phyloP scores from a whole-genome alignment of 2,329 filamentous ascomycete genomes.

The Epichloe aotearoae region DNA sequence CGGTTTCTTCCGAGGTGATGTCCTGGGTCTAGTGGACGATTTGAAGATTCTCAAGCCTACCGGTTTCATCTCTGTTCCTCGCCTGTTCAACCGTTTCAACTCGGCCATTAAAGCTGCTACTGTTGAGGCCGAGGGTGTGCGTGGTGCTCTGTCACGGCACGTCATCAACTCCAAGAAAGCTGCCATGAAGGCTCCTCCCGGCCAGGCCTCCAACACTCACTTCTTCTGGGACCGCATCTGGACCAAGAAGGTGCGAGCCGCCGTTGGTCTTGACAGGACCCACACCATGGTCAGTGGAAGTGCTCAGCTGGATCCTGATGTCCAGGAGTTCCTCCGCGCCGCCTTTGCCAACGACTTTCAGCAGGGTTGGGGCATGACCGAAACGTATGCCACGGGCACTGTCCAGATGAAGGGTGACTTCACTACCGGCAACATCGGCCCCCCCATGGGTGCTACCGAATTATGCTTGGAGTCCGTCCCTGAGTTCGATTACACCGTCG shows the following conservation, averaged over 20 bases:
- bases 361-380: conserved; percentile 90
- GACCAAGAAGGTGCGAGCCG: conserved; percentile 75
- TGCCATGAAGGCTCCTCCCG: conserved; percentile 56
- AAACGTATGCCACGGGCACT: conserved; percentile 70
- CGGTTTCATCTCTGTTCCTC: conserved; percentile 75
- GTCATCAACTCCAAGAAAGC: conserved; percentile 71
- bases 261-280: conserved; percentile 64
- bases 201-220: conserved; percentile 67
- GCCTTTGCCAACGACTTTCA: conserved; percentile 66
- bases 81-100: conserved; percentile 84
- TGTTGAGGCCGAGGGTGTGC: conserved; percentile 64
- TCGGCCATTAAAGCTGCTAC: conserved; percentile 69
- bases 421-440: conserved; percentile 69
- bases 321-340: conserved; percentile 80
- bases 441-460: conserved; percentile 56
- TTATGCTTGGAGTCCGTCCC: conserved; percentile 75
- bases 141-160: conserved; percentile 67
- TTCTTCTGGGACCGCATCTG: conserved; percentile 76
- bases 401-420: conserved; percentile 61
- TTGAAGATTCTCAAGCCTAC: conserved; percentile 77
- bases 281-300: conserved; percentile 74
- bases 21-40: conserved; percentile 76
- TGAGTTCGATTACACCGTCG: conserved; percentile 83
- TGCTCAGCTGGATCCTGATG: conserved; percentile 75
- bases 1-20: conserved; percentile 91